Conservation (phyloP, 2,329 filamentous ascomycete genomes). For the Monilinia polystroma region DNA sequence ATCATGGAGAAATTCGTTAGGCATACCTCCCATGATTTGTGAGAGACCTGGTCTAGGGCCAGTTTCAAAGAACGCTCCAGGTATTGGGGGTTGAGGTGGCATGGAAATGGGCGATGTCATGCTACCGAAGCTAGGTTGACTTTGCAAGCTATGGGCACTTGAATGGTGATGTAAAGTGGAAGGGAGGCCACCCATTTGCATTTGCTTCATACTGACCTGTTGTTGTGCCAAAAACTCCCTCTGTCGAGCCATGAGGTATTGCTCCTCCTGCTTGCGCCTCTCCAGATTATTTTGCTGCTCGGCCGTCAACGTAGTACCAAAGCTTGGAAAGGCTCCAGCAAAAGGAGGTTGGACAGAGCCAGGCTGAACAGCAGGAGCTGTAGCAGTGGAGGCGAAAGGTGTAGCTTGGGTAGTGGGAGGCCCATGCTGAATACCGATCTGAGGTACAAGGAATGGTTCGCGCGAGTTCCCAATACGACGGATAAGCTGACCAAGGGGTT, state of each 20-base stretch:
- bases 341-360: slow-evolving; percentile 81
- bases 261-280: slow-evolving; percentile 94
- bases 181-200: slow-evolving; percentile 57
- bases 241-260: slow-evolving; percentile 93
- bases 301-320: slow-evolving; percentile 91
- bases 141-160: slow-evolving; percentile 92
- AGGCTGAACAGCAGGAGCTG: slow-evolving; percentile 49
- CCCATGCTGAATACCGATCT: slow-evolving; percentile 93
- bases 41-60: slow-evolving; percentile 46
- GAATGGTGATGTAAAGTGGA: slow-evolving; percentile 81
- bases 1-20: slow-evolving; percentile 63
- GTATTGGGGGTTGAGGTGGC: slow-evolving; percentile 52
- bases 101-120: slow-evolving; percentile 79
- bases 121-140: slow-evolving; percentile 93
- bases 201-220: slow-evolving; percentile 73
- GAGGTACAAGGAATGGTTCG: slow-evolving; percentile 94
- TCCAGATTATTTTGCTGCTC: slow-evolving; percentile 98
- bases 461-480: slow-evolving; percentile 94
- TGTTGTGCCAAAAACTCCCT: slow-evolving; percentile 90
- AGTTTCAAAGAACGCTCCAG: slow-evolving; percentile 65
- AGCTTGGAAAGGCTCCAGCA: slow-evolving; percentile 90
- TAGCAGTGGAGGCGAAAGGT: slow-evolving; percentile 41
- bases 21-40: slow-evolving; percentile 43
- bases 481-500: slow-evolving; percentile 91
- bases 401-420: slow-evolving; percentile 54